phyloP scores from a whole-genome alignment of 2,329 filamentous ascomycete species.

The Aspergillus brasiliensis region DNA sequence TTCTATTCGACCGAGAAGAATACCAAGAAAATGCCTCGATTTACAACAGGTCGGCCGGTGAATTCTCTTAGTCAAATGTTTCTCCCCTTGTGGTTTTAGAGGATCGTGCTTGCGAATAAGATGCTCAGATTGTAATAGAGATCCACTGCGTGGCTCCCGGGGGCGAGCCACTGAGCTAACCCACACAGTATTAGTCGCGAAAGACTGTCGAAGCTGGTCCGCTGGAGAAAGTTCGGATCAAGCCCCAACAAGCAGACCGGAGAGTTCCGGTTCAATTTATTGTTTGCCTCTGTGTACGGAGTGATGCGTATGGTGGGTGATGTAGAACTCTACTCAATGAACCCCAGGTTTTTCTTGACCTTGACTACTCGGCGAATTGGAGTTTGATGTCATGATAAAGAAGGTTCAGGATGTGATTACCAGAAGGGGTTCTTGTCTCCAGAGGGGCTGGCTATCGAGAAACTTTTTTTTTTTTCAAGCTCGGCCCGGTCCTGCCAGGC shows the following conservation, averaged over 20 bases:
- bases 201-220: constrained; percentile 4
- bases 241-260: background rate
- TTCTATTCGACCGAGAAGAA: constrained; percentile 4
- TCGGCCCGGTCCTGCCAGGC: background rate
- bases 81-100: constrained; percentile 3
- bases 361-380: background rate
- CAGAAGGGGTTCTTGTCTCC: background rate
- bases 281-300: background rate
- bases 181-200: constrained; percentile 2
- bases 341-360: background rate
- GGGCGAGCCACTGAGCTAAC: background rate
- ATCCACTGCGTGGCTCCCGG: constrained; percentile 10
- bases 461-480: background rate
- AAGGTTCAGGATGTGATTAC: background rate
- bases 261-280: background rate
- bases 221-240: constrained; percentile 12
- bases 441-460: background rate
- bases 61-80: constrained; percentile 14
- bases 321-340: background rate
- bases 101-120: constrained; percentile 9
- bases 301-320: too few relatives aligned
- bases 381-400: background rate
- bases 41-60: constrained; percentile 11
- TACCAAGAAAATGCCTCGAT: constrained; percentile 14
- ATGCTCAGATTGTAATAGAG: constrained; percentile 1